Conservation (phyloP, 2,329 filamentous ascomycete genomes). For the Akanthomyces dipterigenus region DNA sequence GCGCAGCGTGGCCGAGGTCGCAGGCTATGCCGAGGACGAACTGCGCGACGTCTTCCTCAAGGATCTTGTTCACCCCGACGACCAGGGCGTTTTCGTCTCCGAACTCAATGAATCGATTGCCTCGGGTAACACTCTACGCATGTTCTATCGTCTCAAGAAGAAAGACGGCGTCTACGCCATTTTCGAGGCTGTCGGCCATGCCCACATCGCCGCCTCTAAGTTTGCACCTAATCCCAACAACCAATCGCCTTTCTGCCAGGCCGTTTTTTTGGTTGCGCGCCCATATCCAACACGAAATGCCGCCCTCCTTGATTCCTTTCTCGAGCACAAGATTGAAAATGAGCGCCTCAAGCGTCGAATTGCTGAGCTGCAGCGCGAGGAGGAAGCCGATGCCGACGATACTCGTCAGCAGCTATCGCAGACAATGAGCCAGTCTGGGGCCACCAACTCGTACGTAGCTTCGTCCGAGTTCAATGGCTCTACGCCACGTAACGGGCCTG, state of each 20-base stretch:
- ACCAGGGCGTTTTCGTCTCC: constrained; percentile 72
- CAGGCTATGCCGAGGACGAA: constrained; percentile 66
- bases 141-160: constrained; percentile 81
- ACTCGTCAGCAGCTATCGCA: constrained; percentile 49
- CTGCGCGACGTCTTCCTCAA: constrained; percentile 69
- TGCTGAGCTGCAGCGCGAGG: constrained; percentile 75
- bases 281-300: constrained; percentile 88
- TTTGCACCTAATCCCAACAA: constrained; percentile 57
- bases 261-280: constrained; percentile 88
- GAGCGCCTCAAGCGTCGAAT: constrained; percentile 80
- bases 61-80: constrained; percentile 80
- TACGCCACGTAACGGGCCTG: constrained; percentile 21
- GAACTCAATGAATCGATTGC: constrained; percentile 88
- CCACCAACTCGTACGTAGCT: constrained; percentile 41
- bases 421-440: constrained; percentile 50
- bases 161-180: constrained; percentile 67
- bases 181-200: constrained; percentile 88
- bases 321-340: constrained; percentile 96
- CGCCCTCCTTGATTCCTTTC: constrained; percentile 78
- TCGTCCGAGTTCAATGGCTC: constrained; percentile 38
- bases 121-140: constrained; percentile 67
- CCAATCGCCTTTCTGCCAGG: constrained; percentile 67
- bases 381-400: constrained; percentile 70
- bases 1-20: constrained; percentile 65
- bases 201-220: constrained; percentile 70